Evolutionary conservation across 768 basidiomycete species (phyloP), one percentile per base, ranked within the genome.

Genomic region (Termitomyces sp.): DNA sequence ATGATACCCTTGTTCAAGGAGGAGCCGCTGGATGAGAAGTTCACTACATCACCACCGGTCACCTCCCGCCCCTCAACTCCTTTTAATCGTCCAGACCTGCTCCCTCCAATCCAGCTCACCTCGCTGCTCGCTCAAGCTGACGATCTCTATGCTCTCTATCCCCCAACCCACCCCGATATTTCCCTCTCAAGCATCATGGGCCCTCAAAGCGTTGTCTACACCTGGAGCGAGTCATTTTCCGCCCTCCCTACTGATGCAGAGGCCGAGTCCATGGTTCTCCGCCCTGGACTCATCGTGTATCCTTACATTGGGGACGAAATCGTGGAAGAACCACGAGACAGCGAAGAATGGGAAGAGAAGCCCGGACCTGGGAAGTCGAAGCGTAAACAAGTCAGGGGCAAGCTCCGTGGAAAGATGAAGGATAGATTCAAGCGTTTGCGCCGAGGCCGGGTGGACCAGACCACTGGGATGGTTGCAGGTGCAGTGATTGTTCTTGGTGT

Each of bases 141-240:
- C 63, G 75, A 71, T 8, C 81, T 92, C 13, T 82, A 79, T 49
- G 61, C 67, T n/a, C 61, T 65, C 20, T 87, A 79, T 67, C 88
- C 89, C 4, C 87, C 88, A 2, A 73, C 77, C 1, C 79, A 87
- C 52, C 78, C 84, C 10, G 72, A 68, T 0, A 72, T 92, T 13
- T 66, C 61, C 3, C 72, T 90, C 16, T 70, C 78, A 6, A 72
- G 75, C 29, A 88, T 88, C 48, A 84, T 93, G 80, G 91, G 91
- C 9, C 88, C 87, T 1, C 84, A 88, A 63, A 91, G 88, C 64
- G 87, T 82, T 37, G 74, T 90, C 51, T 82, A 79, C 67, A 92
- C 91, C 9, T 93, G 90, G 90, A 81, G 79, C 18, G 80, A 85
- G 62, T 67, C 71, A 27, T 63, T 67, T 3, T 50, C 68, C 0